A percentile compares a stretch with the other conserved stretches of the same genome.
Evolutionary conservation across 2,329 filamentous ascomycete genomes (phyloP).

Genomic region (Ustulina deusta): DNA sequence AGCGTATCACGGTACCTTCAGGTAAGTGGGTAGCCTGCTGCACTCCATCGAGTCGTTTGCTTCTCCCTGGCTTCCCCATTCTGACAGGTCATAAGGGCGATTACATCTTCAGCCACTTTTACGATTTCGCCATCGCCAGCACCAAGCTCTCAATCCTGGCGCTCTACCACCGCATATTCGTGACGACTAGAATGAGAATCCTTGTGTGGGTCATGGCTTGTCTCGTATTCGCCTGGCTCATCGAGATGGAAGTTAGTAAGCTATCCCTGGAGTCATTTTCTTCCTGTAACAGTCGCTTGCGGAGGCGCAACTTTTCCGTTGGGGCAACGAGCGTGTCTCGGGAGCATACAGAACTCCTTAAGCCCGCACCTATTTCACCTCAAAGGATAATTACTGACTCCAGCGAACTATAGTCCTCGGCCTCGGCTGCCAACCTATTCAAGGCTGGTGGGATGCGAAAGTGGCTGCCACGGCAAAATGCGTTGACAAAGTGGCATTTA

Average conservation of each 20-base stretch:
- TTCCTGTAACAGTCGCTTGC: too few relatives aligned
- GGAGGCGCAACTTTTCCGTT: too few relatives aligned
- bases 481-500: slow-evolving; percentile 45
- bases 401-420: too few relatives aligned
- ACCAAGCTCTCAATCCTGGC: slow-evolving; percentile 48
- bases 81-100: slow-evolving; percentile 43
- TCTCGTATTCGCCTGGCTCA: slow-evolving; percentile 43
- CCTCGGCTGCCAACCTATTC: slow-evolving; percentile 45
- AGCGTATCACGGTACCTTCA: slow-evolving; percentile 41
- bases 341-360: too few relatives aligned
- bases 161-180: slow-evolving; percentile 48
- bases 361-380: too few relatives aligned
- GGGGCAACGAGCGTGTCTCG: too few relatives aligned
- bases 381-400: too few relatives aligned
- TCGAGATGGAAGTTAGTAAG: slow-evolving; percentile 46
- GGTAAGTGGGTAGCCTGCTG: slow-evolving; percentile 29
- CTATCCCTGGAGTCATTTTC: too few relatives aligned
- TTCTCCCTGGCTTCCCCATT: background rate
- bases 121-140: slow-evolving; percentile 47
- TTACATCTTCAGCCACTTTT: slow-evolving; percentile 49
- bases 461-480: slow-evolving; percentile 36
- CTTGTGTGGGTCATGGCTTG: slow-evolving; percentile 33
- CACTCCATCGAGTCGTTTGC: too few relatives aligned
- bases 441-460: slow-evolving; percentile 45
- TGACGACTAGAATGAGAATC: slow-evolving; percentile 35